Evolutionary conservation across 257 asterid genomes (phyloP), one percentile per base, ranked within the genome.

Genomic region (Anisodus acutangulus): DNA sequence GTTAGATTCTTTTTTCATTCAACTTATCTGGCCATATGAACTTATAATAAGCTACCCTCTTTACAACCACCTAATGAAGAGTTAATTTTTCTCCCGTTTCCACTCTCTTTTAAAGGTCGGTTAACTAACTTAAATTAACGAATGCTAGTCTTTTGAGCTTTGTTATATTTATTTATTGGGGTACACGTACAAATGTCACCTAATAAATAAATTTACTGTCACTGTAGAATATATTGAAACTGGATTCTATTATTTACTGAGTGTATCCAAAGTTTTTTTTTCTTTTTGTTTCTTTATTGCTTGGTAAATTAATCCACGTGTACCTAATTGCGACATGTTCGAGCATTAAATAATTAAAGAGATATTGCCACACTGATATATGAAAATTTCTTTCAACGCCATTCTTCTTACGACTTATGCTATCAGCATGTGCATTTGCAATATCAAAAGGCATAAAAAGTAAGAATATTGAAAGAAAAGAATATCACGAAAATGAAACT

Each of bases 361-460:
- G 6, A 54, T 82, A 82, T 22, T 9, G 78, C 82, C 87, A 84
- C 84, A 64, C 71, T 83, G 35, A 31, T 26, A 66, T 67, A 69
- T 79, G 17, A 84, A 59, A 78, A 31, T 49, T 37, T 37, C 4
- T 62, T 17, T 31, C 31, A 41, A 62, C 9, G 3, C 49, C 6
- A 39, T 67, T 81, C 51, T n/a, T 63, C 15, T 9, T 26, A 47
- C 45, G 54, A 68, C 53, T 19, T 72, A 72, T 72, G 59, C 54
- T 47, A 22, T 26, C 13, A 15, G 72, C 87, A 82, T 85, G 88
- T 82, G 85, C 83, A 35, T 53, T 68, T 82, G 85, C 72, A 15
- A 55, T 54, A n/a, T 2, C 15, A 22, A 68, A 16, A 67, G 35
- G 54, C 79, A 67, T 47, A 16, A 70, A 16, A 70, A 71, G 55